These are phyloP conservation scores for Plicaturopsis crispa DNA, from an alignment of 768 basidiomycete species.

Conservation along the genomic window DNA sequence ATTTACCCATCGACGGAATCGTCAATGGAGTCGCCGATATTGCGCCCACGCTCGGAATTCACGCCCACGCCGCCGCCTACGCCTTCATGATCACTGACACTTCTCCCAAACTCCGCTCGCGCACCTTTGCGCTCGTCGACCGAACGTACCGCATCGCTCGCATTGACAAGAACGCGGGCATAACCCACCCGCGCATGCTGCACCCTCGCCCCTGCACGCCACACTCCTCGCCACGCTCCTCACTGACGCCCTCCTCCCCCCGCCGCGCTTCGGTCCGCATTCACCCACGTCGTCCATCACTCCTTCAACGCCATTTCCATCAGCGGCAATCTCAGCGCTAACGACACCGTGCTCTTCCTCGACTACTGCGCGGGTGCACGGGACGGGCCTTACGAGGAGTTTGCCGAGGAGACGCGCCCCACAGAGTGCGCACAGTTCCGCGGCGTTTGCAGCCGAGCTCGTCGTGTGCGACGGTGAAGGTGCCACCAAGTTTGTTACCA, in stretches of 20 bases:
- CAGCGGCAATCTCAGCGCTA: constrained; percentile 98
- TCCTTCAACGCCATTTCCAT: constrained; percentile 97
- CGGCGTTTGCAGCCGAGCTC: constrained; percentile 83
- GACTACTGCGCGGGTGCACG: constrained; percentile 95
- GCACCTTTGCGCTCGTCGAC: constrained; percentile 65
- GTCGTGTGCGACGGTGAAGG: constrained; percentile 98
- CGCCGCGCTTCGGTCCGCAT: constrained; percentile 74
- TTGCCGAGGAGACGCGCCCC: constrained; percentile 67
- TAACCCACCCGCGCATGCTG: constrained; percentile 97
- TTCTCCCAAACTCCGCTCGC: constrained; percentile 89
- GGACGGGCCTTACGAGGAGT: no score
- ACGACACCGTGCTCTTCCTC: constrained; percentile 85
- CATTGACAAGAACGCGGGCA: constrained; percentile 98
- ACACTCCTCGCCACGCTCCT: constrained; percentile 92
- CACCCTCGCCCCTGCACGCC: no score
- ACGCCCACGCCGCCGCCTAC: constrained; percentile 67
- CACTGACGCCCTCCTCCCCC: constrained; percentile 85
- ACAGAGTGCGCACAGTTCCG: no score
- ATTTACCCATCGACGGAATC: constrained; percentile 83
- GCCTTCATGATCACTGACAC: constrained; percentile 99
- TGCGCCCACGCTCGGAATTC: constrained; percentile 50
- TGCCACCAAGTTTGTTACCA: constrained; percentile 95
- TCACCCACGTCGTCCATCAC: constrained; percentile 87
- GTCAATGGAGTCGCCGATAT: constrained; percentile 48
- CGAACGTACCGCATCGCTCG: constrained; percentile 79